Evolutionary conservation across 2,329 filamentous ascomycete species (phyloP), one percentile per base, ranked within the genome.

Genomic region (Ustilaginoidea virens): DNA sequence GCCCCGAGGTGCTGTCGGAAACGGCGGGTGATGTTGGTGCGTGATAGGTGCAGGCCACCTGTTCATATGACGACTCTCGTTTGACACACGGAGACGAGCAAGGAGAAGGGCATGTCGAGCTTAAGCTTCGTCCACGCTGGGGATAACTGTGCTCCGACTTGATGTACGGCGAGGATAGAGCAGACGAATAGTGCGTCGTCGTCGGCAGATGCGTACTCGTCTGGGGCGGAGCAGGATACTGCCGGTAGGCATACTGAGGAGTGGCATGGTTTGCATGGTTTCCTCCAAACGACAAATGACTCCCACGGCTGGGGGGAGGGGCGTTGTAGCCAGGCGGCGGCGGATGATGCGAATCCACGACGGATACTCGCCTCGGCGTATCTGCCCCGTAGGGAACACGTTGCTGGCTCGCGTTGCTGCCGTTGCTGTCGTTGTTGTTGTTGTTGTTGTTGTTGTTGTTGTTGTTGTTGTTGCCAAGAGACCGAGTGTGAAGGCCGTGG

Each of bases 391-490:
- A 66, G 2, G 54, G 56, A 12, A 49, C 41, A 8, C 56, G 54
- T 17, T 64, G 62, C 11, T 63, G 53, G 39, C 64, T 70, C 27
- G 67, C 65, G 41, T 69, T 71, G 45, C 72, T 77, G 19, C 63
- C n/a, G n/a, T n/a, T n/a, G n/a, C n/a, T n/a, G n/a, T n/a, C n/a
- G n/a, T n/a, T n/a, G n/a, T n/a, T n/a, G n/a, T n/a, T n/a, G n/a
- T n/a, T n/a, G n/a, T n/a, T n/a, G n/a, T n/a, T n/a, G n/a, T n/a
- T n/a, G n/a, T n/a, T n/a, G n/a, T n/a, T n/a, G n/a, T n/a, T n/a
- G n/a, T n/a, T n/a, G n/a, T n/a, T n/a, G n/a, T n/a, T n/a, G n/a
- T n/a, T n/a, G n/a, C n/a, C n/a, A n/a, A n/a, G 55, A 5, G 73
- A 77, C 25, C 73, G 64, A 4, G 65, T 66, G 13, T 70, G 68